Conservation (phyloP, 1,284 basidiomycete species). For the Fomitopsis betulina region DNA sequence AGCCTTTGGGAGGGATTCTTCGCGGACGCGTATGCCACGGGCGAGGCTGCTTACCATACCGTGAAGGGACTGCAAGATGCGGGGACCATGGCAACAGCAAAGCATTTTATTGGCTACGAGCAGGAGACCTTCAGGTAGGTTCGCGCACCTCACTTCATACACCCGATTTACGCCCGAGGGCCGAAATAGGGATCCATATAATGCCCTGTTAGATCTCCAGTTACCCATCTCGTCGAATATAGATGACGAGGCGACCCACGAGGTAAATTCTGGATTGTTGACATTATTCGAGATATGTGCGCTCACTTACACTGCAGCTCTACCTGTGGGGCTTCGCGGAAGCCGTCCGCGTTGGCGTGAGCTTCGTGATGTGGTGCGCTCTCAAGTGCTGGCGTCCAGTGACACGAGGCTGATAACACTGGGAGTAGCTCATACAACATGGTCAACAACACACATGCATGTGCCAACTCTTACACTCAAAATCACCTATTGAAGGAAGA, state of each 20-base stretch:
- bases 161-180: too few species aligned
- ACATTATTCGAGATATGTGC: too few species aligned
- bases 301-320: not conserved
- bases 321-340: not conserved
- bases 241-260: not conserved
- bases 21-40: not conserved
- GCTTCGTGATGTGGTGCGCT: not conserved
- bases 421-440: not conserved
- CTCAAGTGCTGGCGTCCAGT: too few species aligned
- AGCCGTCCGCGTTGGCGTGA: not conserved
- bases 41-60: not conserved
- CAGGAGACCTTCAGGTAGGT: not conserved
- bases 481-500: slow-evolving; percentile 77
- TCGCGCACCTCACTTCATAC: not conserved
- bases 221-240: not conserved
- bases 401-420: too few species aligned
- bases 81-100: not conserved
- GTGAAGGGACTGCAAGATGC: not conserved
- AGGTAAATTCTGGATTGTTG: not conserved
- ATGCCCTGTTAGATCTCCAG: not conserved
- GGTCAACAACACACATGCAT: slow-evolving; percentile 65
- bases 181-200: too few species aligned
- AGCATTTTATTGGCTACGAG: not conserved
- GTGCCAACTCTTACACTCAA: slow-evolving; percentile 62
- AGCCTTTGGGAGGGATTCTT: not conserved